phyloP scores from a whole-genome alignment of 768 basidiomycete species.

The Clathrus columnatus region DNA sequence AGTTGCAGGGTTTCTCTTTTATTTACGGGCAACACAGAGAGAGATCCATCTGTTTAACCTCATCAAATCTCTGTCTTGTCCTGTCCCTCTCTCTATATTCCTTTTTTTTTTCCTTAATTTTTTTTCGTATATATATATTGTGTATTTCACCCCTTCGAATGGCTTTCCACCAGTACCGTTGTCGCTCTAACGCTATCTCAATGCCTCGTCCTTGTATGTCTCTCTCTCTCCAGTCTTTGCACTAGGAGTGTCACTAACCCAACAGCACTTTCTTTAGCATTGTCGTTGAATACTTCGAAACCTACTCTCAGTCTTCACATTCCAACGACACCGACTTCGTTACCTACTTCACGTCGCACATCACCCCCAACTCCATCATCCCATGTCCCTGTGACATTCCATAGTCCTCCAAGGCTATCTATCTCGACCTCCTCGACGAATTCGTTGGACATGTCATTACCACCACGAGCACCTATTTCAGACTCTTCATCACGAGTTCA shows the following conservation, averaged over 20 bases:
- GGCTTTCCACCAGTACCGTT: neutral
- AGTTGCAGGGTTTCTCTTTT: neutral
- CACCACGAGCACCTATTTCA: too few relatives aligned
- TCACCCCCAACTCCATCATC: neutral
- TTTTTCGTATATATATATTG: neutral
- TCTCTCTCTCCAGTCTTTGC: neutral
- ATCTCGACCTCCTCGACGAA: too few relatives aligned
- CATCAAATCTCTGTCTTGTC: too few relatives aligned
- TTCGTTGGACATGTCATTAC: too few relatives aligned
- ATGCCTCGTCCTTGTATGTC: neutral
- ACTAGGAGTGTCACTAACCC: neutral
- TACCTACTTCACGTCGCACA: neutral
- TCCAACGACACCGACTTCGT: neutral
- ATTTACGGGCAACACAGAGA: neutral
- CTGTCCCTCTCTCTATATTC: too few relatives aligned
- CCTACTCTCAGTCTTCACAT: neutral
- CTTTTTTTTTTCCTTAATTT: neutral
- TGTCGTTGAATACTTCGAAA: neutral
- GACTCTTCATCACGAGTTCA: too few relatives aligned
- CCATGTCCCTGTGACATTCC: neutral
- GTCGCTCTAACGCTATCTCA: neutral
- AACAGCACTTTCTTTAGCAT: neutral
- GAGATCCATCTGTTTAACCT: neutral
- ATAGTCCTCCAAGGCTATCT: neutral
- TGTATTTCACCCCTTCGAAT: neutral